phyloP scores from a whole-genome alignment of 768 basidiomycete species.

The Gymnopilus dilepis region DNA sequence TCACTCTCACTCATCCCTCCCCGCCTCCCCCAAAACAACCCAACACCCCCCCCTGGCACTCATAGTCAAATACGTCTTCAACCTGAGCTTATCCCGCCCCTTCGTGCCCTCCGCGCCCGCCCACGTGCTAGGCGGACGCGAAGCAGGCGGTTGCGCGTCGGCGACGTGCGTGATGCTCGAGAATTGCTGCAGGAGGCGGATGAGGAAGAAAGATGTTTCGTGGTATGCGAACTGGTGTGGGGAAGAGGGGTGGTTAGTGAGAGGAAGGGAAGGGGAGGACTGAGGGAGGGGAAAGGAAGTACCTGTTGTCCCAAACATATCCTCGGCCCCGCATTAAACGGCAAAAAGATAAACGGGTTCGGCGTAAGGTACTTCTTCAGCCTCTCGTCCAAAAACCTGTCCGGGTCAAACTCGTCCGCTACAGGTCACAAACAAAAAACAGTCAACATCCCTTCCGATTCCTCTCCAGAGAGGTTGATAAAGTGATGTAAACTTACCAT shows the following conservation, averaged over 20 bases:
- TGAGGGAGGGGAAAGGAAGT: slow-evolving; percentile 11
- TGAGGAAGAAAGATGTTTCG: slow-evolving; percentile 66
- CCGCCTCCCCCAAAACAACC: slow-evolving; percentile 33
- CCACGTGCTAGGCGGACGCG: slow-evolving; percentile 54
- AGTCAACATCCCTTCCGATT: too few relatives aligned
- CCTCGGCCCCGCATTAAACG: slow-evolving; percentile 57
- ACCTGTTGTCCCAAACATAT: slow-evolving; percentile 60
- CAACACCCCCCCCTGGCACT: slow-evolving; percentile 39
- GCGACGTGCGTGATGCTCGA: slow-evolving; percentile 47
- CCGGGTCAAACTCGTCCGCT: slow-evolving; percentile 70
- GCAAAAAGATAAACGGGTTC: slow-evolving; percentile 63
- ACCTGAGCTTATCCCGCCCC: slow-evolving; percentile 50
- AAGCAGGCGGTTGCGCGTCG: slow-evolving; percentile 48
- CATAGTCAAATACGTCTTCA: slow-evolving; percentile 59
- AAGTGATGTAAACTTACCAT: slow-evolving; percentile 46
- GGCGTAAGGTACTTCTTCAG: slow-evolving; percentile 57
- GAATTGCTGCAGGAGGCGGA: slow-evolving; percentile 63
- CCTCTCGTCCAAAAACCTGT: slow-evolving; percentile 69
- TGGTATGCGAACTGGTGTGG: slow-evolving; percentile 63
- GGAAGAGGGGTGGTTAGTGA: background rate
- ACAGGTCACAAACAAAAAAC: too few relatives aligned
- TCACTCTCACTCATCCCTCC: background rate
- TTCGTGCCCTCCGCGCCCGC: slow-evolving; percentile 39
- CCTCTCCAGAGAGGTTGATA: background rate
- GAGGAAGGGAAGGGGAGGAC: background rate